Percentiles rank a stretch among this genome's conserved stretches.
Conservation (phyloP, 306 rosid species). For the Carpinus fangiana region DNA sequence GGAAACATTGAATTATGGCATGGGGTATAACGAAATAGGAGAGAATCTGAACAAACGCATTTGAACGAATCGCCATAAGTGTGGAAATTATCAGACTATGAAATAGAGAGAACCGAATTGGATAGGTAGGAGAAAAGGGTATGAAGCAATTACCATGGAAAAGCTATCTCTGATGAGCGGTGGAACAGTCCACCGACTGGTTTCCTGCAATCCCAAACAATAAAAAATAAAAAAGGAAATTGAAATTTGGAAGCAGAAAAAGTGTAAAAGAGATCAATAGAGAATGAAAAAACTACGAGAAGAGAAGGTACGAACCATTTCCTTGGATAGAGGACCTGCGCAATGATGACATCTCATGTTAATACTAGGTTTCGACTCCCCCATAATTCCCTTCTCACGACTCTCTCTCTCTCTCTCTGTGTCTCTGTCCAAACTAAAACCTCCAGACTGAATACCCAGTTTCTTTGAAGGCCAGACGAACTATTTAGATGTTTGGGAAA, state of each 20-base stretch:
- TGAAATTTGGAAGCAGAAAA: not conserved
- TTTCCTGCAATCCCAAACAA: conserved; percentile 49
- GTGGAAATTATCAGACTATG: not conserved
- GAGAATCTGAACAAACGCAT: not conserved
- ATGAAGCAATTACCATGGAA: conserved; percentile 61
- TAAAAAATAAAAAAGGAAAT: not conserved
- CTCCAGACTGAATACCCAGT: not conserved
- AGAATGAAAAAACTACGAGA: not conserved
- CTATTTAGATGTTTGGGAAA: no score
- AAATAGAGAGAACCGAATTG: not conserved
- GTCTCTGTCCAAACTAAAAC: not conserved
- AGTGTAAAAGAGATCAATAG: not conserved
- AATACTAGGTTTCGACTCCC: not conserved
- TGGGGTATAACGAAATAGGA: not conserved
- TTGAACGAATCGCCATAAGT: not conserved
- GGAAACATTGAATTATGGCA: not conserved
- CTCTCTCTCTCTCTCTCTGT: not conserved
- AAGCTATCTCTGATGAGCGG: conserved; percentile 83
- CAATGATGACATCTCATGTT: conserved; percentile 74
- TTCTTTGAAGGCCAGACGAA: no score
- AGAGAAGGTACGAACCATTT: conserved; percentile 47
- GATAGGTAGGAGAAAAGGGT: not conserved
- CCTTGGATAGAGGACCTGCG: conserved; percentile 76
- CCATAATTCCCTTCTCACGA: conserved; percentile 5
- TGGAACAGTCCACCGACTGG: conserved; percentile 68